phyloP scores from a whole-genome alignment of 805 yeast species.

The Ogataea zsoltii region DNA sequence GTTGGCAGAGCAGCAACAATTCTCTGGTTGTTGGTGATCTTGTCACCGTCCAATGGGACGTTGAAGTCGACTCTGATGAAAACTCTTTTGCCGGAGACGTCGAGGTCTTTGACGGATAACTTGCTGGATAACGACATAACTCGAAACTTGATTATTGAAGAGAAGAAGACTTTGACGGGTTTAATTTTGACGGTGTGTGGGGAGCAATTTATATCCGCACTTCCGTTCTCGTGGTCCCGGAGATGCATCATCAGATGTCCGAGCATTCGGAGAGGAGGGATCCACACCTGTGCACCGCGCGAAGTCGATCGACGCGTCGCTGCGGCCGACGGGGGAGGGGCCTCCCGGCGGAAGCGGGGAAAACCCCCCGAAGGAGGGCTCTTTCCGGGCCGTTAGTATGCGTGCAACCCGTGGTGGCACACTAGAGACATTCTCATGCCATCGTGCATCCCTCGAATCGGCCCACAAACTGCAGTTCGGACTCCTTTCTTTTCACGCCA shows the following conservation, averaged over 20 bases:
- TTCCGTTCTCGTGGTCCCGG: not conserved
- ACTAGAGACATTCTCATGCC: too few relatives aligned
- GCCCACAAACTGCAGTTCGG: too few relatives aligned
- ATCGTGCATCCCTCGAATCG: too few relatives aligned
- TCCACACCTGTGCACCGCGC: constrained; percentile 5
- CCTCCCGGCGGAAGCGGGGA: too few relatives aligned
- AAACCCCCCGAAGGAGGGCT: too few relatives aligned
- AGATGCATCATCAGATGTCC: constrained; percentile 6
- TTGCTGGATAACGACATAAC: constrained; percentile 90
- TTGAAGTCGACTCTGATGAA: constrained; percentile 98
- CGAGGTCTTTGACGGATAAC: constrained; percentile 88
- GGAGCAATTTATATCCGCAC: too few relatives aligned
- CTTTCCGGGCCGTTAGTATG: too few relatives aligned
- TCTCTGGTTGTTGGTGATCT: constrained; percentile 99
- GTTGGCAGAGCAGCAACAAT: constrained; percentile 99
- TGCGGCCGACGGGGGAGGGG: not conserved
- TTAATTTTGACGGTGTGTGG: too few relatives aligned
- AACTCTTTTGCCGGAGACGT: constrained; percentile 88
- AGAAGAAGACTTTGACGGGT: not conserved
- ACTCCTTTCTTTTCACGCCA: too few relatives aligned
- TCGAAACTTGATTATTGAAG: not conserved
- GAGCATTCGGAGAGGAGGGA: not conserved
- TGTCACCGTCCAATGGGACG: constrained; percentile 93
- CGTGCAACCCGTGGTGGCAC: too few relatives aligned
- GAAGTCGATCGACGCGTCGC: not conserved